phyloP scores from a whole-genome alignment of 352 stramenopile genomes.

The Globisporangium paddicum region DNA sequence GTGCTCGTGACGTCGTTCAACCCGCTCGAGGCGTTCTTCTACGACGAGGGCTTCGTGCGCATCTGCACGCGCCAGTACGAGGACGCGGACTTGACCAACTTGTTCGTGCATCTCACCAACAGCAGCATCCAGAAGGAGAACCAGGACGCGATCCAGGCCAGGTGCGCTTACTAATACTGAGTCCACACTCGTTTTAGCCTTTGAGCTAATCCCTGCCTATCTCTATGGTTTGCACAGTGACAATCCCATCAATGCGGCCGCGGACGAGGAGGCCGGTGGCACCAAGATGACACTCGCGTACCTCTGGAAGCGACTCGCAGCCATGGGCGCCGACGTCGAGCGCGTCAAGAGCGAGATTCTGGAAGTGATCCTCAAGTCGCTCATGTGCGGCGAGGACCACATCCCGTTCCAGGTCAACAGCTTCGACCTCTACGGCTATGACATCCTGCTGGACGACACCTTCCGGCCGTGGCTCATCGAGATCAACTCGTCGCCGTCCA shows the following conservation, averaged over 20 bases:
- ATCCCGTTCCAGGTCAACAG: slow-evolving; percentile 89
- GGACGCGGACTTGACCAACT: slow-evolving; percentile 61
- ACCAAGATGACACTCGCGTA: slow-evolving; percentile 84
- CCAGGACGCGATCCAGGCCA: slow-evolving; percentile 38
- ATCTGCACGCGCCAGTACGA: slow-evolving; percentile 86
- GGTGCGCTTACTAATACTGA: slow-evolving; percentile 4
- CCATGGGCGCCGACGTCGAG: slow-evolving; percentile 60
- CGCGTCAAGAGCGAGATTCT: slow-evolving; percentile 66
- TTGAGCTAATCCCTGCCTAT: background rate
- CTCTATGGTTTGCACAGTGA: background rate
- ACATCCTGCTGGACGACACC: slow-evolving; percentile 90
- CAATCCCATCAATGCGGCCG: slow-evolving; percentile 40
- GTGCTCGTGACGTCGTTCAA: slow-evolving; percentile 94
- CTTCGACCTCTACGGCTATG: slow-evolving; percentile 95
- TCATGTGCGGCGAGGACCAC: slow-evolving; percentile 84
- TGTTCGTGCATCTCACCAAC: slow-evolving; percentile 94
- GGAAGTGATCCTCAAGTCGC: slow-evolving; percentile 83
- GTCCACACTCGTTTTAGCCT: background rate
- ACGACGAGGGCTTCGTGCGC: slow-evolving; percentile 91
- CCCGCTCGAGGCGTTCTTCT: slow-evolving; percentile 92
- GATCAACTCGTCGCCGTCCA: slow-evolving; percentile 93
- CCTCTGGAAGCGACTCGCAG: slow-evolving; percentile 64
- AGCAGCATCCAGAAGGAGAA: slow-evolving; percentile 91
- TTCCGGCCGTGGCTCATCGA: slow-evolving; percentile 94
- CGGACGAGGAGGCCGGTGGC: slow-evolving; percentile 44